phyloP scores from a whole-genome alignment of 306 rosid genomes.

The Castanea sativa region DNA sequence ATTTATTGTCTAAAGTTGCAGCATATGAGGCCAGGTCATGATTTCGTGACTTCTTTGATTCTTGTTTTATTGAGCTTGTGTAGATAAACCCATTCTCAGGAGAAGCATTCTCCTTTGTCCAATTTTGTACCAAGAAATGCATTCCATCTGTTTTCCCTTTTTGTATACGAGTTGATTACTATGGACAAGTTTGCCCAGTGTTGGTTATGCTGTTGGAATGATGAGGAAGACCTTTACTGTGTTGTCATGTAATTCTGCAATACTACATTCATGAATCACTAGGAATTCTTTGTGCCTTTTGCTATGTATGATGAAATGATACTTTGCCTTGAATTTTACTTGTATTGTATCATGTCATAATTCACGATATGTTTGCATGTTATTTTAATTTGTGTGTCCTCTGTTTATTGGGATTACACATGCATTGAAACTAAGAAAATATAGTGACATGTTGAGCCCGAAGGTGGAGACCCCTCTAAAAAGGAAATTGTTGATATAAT shows the following conservation, averaged over 20 bases:
- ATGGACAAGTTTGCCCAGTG: neutral
- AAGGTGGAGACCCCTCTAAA: too few relatives aligned
- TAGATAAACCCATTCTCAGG: constrained; percentile 31
- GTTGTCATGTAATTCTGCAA: too few relatives aligned
- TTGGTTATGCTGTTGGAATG: constrained; percentile 3
- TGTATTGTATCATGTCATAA: too few relatives aligned
- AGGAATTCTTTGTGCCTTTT: too few relatives aligned
- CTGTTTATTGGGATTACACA: neutral
- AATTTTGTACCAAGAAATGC: constrained; percentile 33
- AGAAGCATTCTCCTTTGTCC: constrained; percentile 31
- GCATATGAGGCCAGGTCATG: neutral
- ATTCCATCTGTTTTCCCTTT: constrained; percentile 6
- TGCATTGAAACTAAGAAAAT: neutral
- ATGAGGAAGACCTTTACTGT: too few relatives aligned
- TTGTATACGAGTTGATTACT: constrained; percentile 7
- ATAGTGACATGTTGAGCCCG: neutral
- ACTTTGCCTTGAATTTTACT: too few relatives aligned
- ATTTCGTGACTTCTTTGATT: neutral
- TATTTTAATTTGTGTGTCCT: too few relatives aligned
- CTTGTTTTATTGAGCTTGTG: constrained; percentile 14
- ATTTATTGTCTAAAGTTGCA: neutral
- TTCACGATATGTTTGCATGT: too few relatives aligned
- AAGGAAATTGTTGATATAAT: neutral
- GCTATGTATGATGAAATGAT: too few relatives aligned
- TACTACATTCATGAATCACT: too few relatives aligned